Base-by-base conservation (phyloP, 2,329 filamentous ascomycete genomes). In the Trichoderma breve region DNA sequence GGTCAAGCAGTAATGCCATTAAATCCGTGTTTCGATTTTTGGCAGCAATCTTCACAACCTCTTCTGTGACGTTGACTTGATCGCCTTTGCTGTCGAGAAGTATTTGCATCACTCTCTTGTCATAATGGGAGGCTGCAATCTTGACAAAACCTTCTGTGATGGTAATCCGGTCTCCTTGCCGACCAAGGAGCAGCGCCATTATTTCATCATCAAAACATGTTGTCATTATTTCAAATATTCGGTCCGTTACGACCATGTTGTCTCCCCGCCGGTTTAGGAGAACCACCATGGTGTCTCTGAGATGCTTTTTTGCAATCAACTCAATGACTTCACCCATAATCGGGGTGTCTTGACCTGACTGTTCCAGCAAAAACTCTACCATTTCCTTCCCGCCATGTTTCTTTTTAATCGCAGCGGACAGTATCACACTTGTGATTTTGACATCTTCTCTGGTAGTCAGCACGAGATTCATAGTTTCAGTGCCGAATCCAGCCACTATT, bases 261-360 rank as follows among this genome's bases (percentile, higher is more conserved):
- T 43, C 15, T n/a, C 39, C 15, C 7, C 39, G 0, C 0, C 18
- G 39, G 6, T n/a, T n/a, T 4, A 43, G 39, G 3, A 43, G 18
- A 43, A 9, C 3, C 15, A 1, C 1, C 3, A 9, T 43, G 3
- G 7, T n/a, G 18, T 43, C 15, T 43, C 0, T 21, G n/a, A 21
- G 12, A 21, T 1, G 0, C 0, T 3, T 4, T 9, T 2, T 0
- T 4, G n/a, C 9, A 11, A n/a, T 6, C 4, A 21, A 51, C 0
- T 3, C 4, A 51, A 43, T 43, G 15, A 21, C 43, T 51, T n/a
- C 43, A 3, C 43, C 60, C 18, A 15, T 15, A 3, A 64, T 30
- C 4, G 6, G 4, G 26, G n/a, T 18, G 1, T 21, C 62, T 15
- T 32, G 39, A 3, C 18, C 12, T 1, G 6, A 4, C 12, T 34